Evolutionary conservation across 2,329 filamentous ascomycete species (phyloP).

Genomic region (Myriosclerotinia scirpicola): DNA sequence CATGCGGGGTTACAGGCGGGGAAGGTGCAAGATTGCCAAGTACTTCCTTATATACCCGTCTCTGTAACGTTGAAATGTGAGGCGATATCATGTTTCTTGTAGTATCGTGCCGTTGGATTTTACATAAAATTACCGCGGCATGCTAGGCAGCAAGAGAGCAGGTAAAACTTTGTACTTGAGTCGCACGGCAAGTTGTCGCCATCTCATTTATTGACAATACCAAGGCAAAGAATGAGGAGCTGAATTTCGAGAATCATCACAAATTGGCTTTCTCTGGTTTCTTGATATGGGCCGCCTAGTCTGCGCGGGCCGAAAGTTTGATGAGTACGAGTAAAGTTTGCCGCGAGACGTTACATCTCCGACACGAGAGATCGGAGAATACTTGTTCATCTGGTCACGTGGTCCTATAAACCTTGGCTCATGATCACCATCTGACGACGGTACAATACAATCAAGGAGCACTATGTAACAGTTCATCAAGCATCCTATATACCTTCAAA

Average conservation of each 20-base stretch:
- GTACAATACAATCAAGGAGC: no score
- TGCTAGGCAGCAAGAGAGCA: background rate
- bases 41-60: background rate
- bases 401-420: no score
- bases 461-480: no score
- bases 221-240: background rate
- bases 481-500: no score
- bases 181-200: background rate
- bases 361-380: no score
- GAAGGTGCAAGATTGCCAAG: background rate
- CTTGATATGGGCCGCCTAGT: no score
- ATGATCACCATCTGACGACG: no score
- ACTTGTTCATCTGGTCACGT: no score
- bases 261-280: background rate
- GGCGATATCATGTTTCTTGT: background rate
- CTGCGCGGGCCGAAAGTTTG: background rate
- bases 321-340: background rate
- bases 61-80: background rate
- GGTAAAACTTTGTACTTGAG: background rate
- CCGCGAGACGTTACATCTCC: background rate
- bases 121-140: background rate
- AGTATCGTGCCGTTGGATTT: background rate
- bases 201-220: background rate
- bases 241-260: background rate
- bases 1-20: conserved; percentile 3